Conservation (phyloP, 2,329 filamentous ascomycete genomes). For the Aspergillus fumigatiaffinis region DNA sequence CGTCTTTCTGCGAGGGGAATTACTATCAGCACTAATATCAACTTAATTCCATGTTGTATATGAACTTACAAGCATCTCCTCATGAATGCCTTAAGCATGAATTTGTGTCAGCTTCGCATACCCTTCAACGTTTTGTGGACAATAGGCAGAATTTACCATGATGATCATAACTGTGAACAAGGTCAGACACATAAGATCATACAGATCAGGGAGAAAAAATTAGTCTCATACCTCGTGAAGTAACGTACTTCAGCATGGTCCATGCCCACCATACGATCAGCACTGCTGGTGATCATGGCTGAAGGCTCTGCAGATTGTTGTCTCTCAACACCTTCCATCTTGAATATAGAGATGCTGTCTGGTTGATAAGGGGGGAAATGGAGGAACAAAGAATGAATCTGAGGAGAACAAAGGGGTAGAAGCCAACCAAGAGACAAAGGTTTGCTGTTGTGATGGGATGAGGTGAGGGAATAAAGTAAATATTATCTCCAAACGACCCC, state of each 20-base stretch:
- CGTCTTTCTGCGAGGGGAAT: constrained; percentile 71
- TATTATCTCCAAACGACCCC: constrained; percentile 11
- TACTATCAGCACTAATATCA: constrained; percentile 2
- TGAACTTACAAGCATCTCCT: constrained; percentile 88
- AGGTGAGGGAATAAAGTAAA: constrained; percentile 8
- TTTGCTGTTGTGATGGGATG: neutral
- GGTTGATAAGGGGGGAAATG: neutral
- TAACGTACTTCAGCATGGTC: constrained; percentile 97
- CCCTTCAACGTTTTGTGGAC: constrained; percentile 13
- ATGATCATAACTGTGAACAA: constrained; percentile 77
- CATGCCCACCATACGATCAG: constrained; percentile 56
- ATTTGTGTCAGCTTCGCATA: constrained; percentile 25
- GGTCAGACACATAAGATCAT: constrained; percentile 13
- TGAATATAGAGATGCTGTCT: constrained; percentile 7
- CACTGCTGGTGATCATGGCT: constrained; percentile 36
- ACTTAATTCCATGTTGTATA: constrained; percentile 1
- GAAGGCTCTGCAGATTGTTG: constrained; percentile 20
- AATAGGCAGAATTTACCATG: constrained; percentile 64
- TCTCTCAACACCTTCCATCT: constrained; percentile 28
- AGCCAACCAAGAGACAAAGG: neutral
- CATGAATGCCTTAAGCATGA: constrained; percentile 71
- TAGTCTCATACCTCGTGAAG: constrained; percentile 79
- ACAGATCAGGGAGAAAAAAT: neutral
- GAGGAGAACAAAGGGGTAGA: neutral
- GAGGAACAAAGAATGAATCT: neutral